phyloP scores from a whole-genome alignment of 2,329 filamentous ascomycete species.

The Daldinia eschscholtzii region DNA sequence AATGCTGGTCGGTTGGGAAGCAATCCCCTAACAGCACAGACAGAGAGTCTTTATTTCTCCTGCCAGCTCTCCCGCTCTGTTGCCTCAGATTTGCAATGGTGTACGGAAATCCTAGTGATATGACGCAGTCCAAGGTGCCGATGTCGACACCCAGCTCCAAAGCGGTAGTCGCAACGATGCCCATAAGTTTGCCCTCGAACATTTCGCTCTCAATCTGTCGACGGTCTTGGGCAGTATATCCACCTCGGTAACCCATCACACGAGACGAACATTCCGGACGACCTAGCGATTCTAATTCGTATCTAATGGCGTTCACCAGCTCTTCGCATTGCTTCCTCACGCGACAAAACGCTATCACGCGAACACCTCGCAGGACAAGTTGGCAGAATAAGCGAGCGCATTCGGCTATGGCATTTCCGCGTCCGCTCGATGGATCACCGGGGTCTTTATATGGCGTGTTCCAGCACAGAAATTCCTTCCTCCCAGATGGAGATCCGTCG shows the following conservation, averaged over 20 bases:
- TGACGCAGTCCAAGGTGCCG: constrained; percentile 90
- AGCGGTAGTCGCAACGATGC: constrained; percentile 93
- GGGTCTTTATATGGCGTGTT: constrained; percentile 96
- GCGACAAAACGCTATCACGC: constrained; percentile 93
- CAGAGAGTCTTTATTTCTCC: constrained; percentile 92
- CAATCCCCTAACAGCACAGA: constrained; percentile 90
- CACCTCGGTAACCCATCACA: constrained; percentile 95
- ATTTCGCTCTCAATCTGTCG: constrained; percentile 92
- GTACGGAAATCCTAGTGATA: constrained; percentile 95
- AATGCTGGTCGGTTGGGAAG: constrained; percentile 93
- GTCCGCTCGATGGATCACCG: constrained; percentile 84
- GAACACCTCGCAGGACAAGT: constrained; percentile 85
- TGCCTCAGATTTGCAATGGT: constrained; percentile 95
- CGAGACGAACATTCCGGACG: constrained; percentile 79
- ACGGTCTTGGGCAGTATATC: constrained; percentile 92
- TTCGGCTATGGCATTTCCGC: constrained; percentile 85
- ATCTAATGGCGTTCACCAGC: constrained; percentile 82
- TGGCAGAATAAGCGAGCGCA: constrained; percentile 93
- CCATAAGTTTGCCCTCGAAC: constrained; percentile 94
- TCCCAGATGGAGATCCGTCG: constrained; percentile 90
- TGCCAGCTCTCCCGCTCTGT: constrained; percentile 91
- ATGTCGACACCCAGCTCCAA: constrained; percentile 96
- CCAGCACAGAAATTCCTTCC: constrained; percentile 97
- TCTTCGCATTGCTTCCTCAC: constrained; percentile 91
- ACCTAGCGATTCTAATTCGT: constrained; percentile 79